phyloP scores from a whole-genome alignment of 2,329 filamentous ascomycete species.

The Microsporum canis region DNA sequence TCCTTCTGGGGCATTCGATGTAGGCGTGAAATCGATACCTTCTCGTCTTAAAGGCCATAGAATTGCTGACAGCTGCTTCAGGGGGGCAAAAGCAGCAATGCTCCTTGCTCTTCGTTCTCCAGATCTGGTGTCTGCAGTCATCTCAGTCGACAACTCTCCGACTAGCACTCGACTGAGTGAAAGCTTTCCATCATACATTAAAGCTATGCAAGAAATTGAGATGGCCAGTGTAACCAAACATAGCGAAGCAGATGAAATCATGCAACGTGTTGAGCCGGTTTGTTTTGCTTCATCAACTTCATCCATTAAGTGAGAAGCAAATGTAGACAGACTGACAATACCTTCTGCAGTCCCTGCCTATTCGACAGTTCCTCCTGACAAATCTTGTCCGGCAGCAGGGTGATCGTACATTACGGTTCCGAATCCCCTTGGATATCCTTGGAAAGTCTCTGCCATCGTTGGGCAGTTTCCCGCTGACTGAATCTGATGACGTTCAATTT shows the following conservation, averaged over 20 bases:
- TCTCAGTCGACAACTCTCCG: conserved; percentile 80
- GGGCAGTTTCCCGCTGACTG: conserved; percentile 78
- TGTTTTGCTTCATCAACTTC: conserved; percentile 11
- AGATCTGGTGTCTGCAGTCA: conserved; percentile 52
- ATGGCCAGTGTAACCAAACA: conserved; percentile 54
- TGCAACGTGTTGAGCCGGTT: conserved; percentile 61
- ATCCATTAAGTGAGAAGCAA: background rate
- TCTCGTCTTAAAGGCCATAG: background rate
- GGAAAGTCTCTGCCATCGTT: conserved; percentile 58
- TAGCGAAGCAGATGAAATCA: conserved; percentile 67
- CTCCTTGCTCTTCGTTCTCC: conserved; percentile 60
- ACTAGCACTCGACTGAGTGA: conserved; percentile 60
- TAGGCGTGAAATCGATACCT: conserved; percentile 27
- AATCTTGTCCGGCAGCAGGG: conserved; percentile 56
- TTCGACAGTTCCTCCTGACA: conserved; percentile 84
- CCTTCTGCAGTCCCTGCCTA: conserved; percentile 47
- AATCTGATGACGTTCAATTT: conserved; percentile 56
- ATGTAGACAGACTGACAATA: background rate
- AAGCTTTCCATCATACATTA: conserved; percentile 49
- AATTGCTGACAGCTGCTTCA: conserved; percentile 20
- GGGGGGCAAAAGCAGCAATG: conserved; percentile 85
- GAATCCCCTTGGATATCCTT: conserved; percentile 65
- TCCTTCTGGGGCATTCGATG: conserved; percentile 85
- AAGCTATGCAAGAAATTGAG: conserved; percentile 72
- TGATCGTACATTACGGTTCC: conserved; percentile 54